Evolutionary conservation across 108 stramenopile genomes (phyloP).

Genomic region (Nitzschia sp.): DNA sequence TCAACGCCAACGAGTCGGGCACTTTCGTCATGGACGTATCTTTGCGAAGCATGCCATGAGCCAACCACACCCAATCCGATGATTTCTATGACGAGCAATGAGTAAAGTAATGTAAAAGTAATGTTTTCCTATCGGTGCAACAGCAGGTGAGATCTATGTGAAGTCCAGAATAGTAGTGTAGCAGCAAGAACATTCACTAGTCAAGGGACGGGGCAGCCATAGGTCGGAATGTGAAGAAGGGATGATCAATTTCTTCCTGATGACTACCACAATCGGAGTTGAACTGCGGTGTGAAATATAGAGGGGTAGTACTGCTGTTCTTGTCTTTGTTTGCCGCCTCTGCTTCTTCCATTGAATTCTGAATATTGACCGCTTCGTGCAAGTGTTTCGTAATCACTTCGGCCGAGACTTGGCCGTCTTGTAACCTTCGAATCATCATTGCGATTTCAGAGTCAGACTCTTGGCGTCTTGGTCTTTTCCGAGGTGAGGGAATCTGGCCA

Average conservation of each 20-base stretch:
- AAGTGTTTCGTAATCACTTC: constrained; percentile 45
- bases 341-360: constrained; percentile 47
- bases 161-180: not conserved
- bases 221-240: constrained; percentile 76
- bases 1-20: constrained; percentile 8
- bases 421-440: constrained; percentile 45
- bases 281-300: constrained; percentile 68
- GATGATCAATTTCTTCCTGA: constrained; percentile 54
- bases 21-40: constrained; percentile 28
- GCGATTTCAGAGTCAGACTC: constrained; percentile 5
- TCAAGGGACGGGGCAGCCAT: constrained; percentile 4
- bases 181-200: not conserved
- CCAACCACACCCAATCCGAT: too few species aligned
- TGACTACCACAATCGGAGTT: constrained; percentile 20
- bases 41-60: not conserved
- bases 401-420: constrained; percentile 50
- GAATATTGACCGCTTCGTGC: constrained; percentile 59
- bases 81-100: too few species aligned
- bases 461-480: constrained; percentile 32
- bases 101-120: too few species aligned
- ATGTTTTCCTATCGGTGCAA: too few species aligned
- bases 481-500: constrained; percentile 22
- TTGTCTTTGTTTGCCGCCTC: constrained; percentile 29
- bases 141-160: too few species aligned
- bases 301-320: constrained; percentile 35